Evolutionary conservation across 768 basidiomycete genomes (phyloP).

Genomic region (Mycena chlorophos): DNA sequence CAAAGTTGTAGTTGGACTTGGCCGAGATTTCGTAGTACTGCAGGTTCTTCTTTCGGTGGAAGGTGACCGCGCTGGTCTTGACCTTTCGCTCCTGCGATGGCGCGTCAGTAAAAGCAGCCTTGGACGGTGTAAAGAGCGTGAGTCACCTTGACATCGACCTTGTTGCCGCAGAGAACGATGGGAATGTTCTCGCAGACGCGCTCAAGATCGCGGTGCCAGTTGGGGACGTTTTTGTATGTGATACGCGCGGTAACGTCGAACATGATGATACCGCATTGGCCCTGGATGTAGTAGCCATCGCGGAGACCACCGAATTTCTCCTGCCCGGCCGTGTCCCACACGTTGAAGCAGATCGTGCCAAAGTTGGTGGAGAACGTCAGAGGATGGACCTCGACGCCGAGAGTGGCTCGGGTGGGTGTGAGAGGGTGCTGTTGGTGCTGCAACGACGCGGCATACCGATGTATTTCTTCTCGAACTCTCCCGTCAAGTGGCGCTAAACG

Average conservation of each 20-base stretch:
- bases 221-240: conserved; percentile 99
- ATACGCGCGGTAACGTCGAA: conserved; percentile 99
- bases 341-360: conserved; percentile 98
- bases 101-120: conserved; percentile 1
- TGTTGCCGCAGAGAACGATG: conserved; percentile 99
- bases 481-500: conserved; percentile 90
- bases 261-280: conserved; percentile 99
- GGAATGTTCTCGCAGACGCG: conserved; percentile 99
- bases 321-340: conserved; percentile 99
- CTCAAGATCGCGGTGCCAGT: conserved; percentile 99
- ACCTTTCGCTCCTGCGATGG: conserved; percentile 95
- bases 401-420: conserved; percentile 68
- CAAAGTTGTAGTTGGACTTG: conserved; percentile 99
- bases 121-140: conserved; percentile 11
- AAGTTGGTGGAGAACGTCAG: conserved; percentile 96
- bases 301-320: conserved; percentile 99
- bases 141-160: conserved; percentile 95
- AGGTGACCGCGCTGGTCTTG: conserved; percentile 96
- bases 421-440: conserved; percentile 15
- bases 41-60: conserved; percentile 99
- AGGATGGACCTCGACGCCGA: conserved; percentile 99
- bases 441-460: conserved; percentile 65
- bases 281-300: conserved; percentile 95
- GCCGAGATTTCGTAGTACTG: conserved; percentile 99
- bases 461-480: conserved; percentile 99